phyloP scores from a whole-genome alignment of 306 rosid species.

The Ceratonia siliqua region DNA sequence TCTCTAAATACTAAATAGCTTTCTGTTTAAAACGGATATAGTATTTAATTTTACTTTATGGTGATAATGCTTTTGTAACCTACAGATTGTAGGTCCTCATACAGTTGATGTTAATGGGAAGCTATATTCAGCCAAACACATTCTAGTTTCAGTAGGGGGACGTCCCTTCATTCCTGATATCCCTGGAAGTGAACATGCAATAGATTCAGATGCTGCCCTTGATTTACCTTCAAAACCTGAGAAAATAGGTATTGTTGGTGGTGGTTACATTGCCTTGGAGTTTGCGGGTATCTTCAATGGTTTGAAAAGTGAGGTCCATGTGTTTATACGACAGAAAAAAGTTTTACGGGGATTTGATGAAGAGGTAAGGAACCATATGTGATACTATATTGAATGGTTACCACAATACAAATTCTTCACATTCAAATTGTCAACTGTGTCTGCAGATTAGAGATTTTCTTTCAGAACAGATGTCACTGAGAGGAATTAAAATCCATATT shows the following conservation, averaged over 20 bases:
- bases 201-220: constrained; percentile 97
- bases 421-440: constrained; percentile 34
- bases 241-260: constrained; percentile 96
- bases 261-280: constrained; percentile 96
- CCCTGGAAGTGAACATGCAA: constrained; percentile 82
- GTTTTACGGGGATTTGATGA: constrained; percentile 96
- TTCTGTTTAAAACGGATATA: background rate
- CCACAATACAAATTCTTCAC: constrained; percentile 8
- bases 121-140: constrained; percentile 82
- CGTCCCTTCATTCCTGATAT: constrained; percentile 95
- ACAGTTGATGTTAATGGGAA: constrained; percentile 86
- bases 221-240: constrained; percentile 86
- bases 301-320: constrained; percentile 76
- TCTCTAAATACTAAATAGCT: background rate
- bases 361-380: constrained; percentile 61
- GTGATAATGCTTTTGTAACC: constrained; percentile 31
- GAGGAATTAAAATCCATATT: constrained; percentile 82
- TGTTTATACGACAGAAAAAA: constrained; percentile 82
- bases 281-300: constrained; percentile 97
- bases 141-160: constrained; percentile 81
- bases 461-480: constrained; percentile 77
- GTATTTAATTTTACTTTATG: constrained; percentile 5
- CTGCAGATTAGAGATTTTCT: constrained; percentile 88
- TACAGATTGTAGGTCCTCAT: constrained; percentile 83
- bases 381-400: constrained; percentile 4